Conservation (phyloP, 23 red algal species). For the Gracilariopsis chorda region DNA sequence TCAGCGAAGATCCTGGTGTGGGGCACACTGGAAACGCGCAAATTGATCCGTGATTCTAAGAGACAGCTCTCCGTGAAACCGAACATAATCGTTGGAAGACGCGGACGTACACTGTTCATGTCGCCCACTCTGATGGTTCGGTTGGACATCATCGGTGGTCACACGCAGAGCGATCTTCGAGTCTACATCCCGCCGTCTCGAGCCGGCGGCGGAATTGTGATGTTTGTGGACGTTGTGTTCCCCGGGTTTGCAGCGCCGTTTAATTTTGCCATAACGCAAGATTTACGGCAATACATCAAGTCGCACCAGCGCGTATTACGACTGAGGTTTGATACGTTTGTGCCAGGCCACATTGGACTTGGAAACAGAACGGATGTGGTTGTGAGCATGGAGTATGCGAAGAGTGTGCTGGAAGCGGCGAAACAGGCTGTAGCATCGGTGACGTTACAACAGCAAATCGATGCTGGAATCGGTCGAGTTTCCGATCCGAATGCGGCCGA, state of each 20-base stretch:
- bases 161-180: neutral
- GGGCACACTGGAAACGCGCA: neutral
- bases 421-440: neutral
- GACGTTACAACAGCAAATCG: neutral
- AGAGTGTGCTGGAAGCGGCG: constrained; percentile 7
- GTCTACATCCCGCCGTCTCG: constrained; percentile 23
- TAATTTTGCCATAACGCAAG: constrained; percentile 13
- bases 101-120: neutral
- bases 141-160: constrained; percentile 36
- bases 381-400: neutral
- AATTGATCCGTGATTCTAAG: neutral
- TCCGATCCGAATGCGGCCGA: neutral
- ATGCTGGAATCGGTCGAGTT: neutral
- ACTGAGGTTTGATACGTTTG: constrained; percentile 5
- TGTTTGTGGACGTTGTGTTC: constrained; percentile 41
- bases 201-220: neutral
- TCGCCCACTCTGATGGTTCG: neutral
- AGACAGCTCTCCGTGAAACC: neutral
- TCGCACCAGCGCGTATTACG: neutral
- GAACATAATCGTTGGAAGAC: neutral
- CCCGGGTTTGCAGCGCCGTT: constrained; percentile 3
- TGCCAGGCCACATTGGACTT: neutral
- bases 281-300: neutral
- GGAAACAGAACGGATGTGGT: neutral
- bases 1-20: neutral